These are phyloP conservation scores for Oryza nivara DNA, from an alignment of 176 grass and related monocot genomes.

Conservation along the genomic window DNA sequence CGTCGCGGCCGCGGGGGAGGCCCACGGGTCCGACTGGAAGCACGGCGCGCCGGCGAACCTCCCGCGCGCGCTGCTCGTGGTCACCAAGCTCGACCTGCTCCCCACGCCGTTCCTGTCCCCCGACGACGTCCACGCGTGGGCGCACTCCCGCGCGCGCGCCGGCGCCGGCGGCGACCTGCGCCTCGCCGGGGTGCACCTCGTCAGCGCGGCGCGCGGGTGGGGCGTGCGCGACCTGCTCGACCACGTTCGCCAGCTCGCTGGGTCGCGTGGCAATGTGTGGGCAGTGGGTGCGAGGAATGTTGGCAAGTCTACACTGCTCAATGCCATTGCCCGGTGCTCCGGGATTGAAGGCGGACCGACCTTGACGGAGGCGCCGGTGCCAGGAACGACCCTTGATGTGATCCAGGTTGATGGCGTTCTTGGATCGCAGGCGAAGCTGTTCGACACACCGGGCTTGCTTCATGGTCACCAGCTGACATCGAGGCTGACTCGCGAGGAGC, in stretches of 20 bases:
- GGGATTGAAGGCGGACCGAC: constrained; percentile 31
- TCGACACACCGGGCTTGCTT: constrained; percentile 79
- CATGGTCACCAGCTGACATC: constrained; percentile 84
- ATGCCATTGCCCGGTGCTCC: constrained; percentile 72
- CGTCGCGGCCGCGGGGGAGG: constrained; percentile 47
- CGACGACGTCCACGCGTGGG: constrained; percentile 68
- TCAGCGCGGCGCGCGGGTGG: constrained; percentile 69
- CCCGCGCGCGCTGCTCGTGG: constrained; percentile 63
- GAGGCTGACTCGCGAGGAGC: constrained; percentile 68
- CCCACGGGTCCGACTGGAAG: constrained; percentile 57
- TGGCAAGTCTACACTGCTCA: constrained; percentile 83
- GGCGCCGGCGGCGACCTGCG: constrained; percentile 53
- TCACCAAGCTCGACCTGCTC: constrained; percentile 82
- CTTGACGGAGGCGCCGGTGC: constrained; percentile 88
- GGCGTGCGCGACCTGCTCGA: constrained; percentile 73
- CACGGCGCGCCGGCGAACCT: constrained; percentile 55
- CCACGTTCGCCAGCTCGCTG: constrained; percentile 62
- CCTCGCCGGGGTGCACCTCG: constrained; percentile 63
- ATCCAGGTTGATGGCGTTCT: constrained; percentile 72
- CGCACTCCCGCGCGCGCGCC: constrained; percentile 51
- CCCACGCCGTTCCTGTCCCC: constrained; percentile 57
- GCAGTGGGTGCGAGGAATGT: constrained; percentile 83
- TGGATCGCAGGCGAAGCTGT: constrained; percentile 76
- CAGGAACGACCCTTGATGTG: constrained; percentile 78
- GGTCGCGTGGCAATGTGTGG: constrained; percentile 84